Base-by-base conservation (phyloP, 2,329 filamentous ascomycete genomes). In the Magnaporthiopsis poae region DNA sequence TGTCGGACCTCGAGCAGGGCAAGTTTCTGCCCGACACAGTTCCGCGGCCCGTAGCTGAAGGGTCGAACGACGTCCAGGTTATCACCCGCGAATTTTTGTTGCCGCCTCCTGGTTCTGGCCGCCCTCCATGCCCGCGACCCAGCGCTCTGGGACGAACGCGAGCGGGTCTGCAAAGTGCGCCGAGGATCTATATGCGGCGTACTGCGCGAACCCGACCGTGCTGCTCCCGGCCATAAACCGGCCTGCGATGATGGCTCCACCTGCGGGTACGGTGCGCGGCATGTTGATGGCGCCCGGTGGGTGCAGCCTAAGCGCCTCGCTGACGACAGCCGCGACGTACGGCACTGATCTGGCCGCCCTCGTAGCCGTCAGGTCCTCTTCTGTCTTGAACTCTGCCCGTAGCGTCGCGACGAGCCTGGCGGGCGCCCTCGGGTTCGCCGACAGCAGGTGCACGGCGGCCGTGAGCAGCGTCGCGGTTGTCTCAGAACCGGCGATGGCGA, bases 381-480 rank as follows among this genome's bases (percentile, higher is more conserved):
- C 69, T 9, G 65, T 66, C 1, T 61, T 59, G 62, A 77, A 77
- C 5, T 65, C 67, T 5, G 64, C 61, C 3, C 73, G 72, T 35
- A 77, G 68, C 66, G 76, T 74, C 1, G 66, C 61, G 21, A 68
- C 67, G 11, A 77, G 68, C 29, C 63, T 71, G 0, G 69, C 36
- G 1, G 74, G 68, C 0, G 69, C 69, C 3, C 64, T 36, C 2
- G 72, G 73, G 66, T 75, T 71, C 29, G 68, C 69, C 39, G 66
- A 65, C 33, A 75, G 70, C 29, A 75, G 72, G 67, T 71, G 76
- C 60, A 75, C 68, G 2, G 70, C 66, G 2, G 70, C 73, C 4
- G 73, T 60, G 18, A 73, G 3, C 75, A 79, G 77, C 4, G 78
- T 82, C 8, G 79, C 80, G 5, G 80, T 81, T 0, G 81, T 83